Evolutionary conservation across 2,329 filamentous ascomycete species (phyloP), one percentile per base, ranked within the genome.

Genomic region (Claviceps sp.): DNA sequence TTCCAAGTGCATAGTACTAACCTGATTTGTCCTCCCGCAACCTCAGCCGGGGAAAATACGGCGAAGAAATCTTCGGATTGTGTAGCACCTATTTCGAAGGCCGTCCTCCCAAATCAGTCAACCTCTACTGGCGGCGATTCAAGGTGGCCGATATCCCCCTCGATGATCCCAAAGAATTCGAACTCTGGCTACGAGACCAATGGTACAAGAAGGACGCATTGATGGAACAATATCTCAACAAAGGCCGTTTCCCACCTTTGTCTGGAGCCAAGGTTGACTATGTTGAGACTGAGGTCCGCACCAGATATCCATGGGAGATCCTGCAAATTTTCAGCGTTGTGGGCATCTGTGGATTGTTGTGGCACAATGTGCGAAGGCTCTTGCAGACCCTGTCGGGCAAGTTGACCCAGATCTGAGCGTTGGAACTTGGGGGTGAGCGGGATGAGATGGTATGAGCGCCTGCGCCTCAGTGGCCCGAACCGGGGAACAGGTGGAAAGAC

Each of bases 41-140:
- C 30, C 10, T 30, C 56, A 88, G 84, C 24, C 85, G 84, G 54
- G 87, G 84, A 41, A 78, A 85, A 60, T 96, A 84, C 59, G 90
- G 91, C n/a, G 90, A 97, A 64, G 82, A 94, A 48, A 85, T 87
- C 61, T 97, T 94, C 67, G 90, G 87, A 0, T 74, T 98, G 4
- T 79, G 81, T 2, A 89, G 89, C 48, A 94, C 89, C 4, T 95
- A 93, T 64, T 84, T 96, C 56, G 81, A 93, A 65, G 90, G 93
- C 13, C 81, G 87, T 1, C 85, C 90, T 0, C 93, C 91, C 1
- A 95, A 90, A 65, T 95, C 89, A 1, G 90, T 97, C 61, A 97
- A 96, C 68, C 90, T 97, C 73, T 86, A 95, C 69, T 98, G 91
- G 89, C 82, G 93, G 50, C 82, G 89, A 10, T 96, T 95, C 68